Evolutionary conservation across 345 rosid species (phyloP).

Genomic region (Punica granatum): DNA sequence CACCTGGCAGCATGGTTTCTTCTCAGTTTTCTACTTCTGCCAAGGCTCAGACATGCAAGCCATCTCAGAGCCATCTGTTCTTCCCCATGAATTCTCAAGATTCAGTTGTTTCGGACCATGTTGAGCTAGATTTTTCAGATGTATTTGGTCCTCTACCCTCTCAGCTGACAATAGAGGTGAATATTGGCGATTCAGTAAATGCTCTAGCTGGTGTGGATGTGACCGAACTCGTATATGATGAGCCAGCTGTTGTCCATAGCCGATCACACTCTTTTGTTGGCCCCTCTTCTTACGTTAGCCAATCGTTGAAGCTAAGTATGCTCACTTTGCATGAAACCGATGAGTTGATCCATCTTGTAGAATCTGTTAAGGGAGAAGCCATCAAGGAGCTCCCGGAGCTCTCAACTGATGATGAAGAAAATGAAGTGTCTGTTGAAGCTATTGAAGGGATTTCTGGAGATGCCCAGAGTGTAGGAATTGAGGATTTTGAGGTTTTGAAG

Average conservation of each 20-base stretch:
- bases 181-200: conserved; percentile 20
- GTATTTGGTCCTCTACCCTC: conserved; percentile 59
- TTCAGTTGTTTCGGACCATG: conserved; percentile 29
- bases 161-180: conserved; percentile 26
- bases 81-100: conserved; percentile 35
- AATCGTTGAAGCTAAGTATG: conserved; percentile 56
- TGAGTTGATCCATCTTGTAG: conserved; percentile 42
- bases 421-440: conserved; percentile 18
- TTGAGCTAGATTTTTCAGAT: conserved; percentile 69
- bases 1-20: conserved; percentile 44
- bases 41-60: conserved; percentile 22
- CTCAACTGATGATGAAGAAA: conserved; percentile 18
- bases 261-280: conserved; percentile 92
- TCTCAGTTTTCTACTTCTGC: conserved; percentile 32
- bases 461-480: conserved; percentile 44
- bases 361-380: conserved; percentile 22
- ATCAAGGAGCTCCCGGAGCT: conserved; percentile 30
- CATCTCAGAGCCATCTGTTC: conserved; percentile 25
- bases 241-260: conserved; percentile 59
- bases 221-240: conserved; percentile 43
- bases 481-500: conserved; percentile 80
- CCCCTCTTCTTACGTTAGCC: conserved; percentile 58
- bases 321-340: conserved; percentile 41
- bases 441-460: conserved; percentile 16
- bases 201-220: conserved; percentile 20